Conservation (phyloP, 345 rosid genomes). For the Citropsis articulata region DNA sequence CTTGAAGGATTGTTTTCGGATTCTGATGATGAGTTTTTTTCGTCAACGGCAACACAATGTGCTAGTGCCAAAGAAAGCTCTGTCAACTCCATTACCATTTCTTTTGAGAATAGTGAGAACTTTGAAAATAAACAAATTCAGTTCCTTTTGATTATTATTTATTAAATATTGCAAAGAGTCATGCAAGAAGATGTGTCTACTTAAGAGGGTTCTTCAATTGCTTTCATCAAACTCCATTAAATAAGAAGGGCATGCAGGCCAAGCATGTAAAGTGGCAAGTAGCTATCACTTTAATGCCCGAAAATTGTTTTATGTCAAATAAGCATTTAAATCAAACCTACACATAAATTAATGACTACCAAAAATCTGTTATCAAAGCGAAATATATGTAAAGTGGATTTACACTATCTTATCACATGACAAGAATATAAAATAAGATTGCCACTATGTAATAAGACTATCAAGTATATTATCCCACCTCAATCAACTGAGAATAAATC, state of each 20-base stretch:
- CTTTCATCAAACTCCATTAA: constrained; percentile 35
- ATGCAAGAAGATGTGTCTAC: too few species aligned
- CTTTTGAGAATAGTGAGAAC: too few species aligned
- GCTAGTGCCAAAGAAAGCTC: constrained; percentile 43
- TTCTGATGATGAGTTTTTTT: constrained; percentile 30
- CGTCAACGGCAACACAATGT: constrained; percentile 1
- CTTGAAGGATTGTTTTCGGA: constrained; percentile 28
- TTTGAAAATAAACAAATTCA: too few species aligned
- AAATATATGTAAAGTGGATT: too few species aligned
- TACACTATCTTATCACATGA: too few species aligned
- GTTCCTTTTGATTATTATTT: too few species aligned
- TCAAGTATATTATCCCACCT: too few species aligned
- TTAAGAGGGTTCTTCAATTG: constrained; percentile 39
- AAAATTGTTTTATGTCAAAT: constrained; percentile 17
- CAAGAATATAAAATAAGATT: too few species aligned
- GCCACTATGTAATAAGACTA: accelerated
- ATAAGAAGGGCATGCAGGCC: constrained; percentile 41
- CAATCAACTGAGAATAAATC: too few species aligned
- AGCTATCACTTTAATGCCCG: constrained; percentile 45
- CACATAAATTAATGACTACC: too few species aligned
- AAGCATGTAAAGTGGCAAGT: constrained; percentile 49
- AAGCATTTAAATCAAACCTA: constrained; percentile 34
- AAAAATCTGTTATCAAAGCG: too few species aligned
- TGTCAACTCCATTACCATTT: constrained; percentile 38
- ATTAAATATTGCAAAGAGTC: too few species aligned